Conservation (phyloP, 169 alveolate genomes). For the Cryptosporidium muris region DNA sequence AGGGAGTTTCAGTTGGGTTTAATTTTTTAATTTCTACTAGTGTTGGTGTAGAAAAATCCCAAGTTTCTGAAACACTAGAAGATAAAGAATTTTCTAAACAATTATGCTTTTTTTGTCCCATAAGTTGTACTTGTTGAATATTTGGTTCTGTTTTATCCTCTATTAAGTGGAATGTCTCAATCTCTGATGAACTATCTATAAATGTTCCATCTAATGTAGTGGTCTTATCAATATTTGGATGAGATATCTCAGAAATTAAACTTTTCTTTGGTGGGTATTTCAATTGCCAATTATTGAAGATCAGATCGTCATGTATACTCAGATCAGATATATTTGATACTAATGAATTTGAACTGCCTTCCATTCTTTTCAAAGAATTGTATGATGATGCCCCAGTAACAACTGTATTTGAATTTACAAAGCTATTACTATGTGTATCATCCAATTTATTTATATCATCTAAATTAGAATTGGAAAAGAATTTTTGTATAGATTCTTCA, state of each 20-base stretch:
- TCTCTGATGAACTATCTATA: too few species aligned
- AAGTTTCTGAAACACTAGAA: not conserved
- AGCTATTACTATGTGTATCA: constrained; percentile 12
- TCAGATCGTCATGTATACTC: constrained; percentile 37
- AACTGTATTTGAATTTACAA: not conserved
- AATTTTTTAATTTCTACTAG: constrained; percentile 31
- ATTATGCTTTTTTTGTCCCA: too few species aligned
- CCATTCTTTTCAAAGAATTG: constrained; percentile 37
- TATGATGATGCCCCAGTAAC: constrained; percentile 14
- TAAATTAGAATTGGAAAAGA: too few species aligned
- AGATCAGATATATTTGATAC: constrained; percentile 38
- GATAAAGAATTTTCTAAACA: too few species aligned
- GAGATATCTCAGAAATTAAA: not conserved
- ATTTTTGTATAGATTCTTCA: too few species aligned
- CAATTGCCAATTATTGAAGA: not conserved
- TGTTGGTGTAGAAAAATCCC: constrained; percentile 5
- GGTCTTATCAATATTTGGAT: not conserved
- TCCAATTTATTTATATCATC: not conserved
- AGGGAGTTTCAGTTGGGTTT: constrained; percentile 27
- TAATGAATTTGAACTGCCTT: constrained; percentile 47
- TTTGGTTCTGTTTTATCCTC: too few species aligned
- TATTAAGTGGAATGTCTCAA: too few species aligned
- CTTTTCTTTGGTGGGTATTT: not conserved
- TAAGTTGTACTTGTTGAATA: too few species aligned
- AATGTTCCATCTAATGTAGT: not conserved